A percentile compares a stretch with the other conserved stretches of the same genome.
These are phyloP conservation scores for Guillardia theta DNA, from an alignment of 78 protist genomes.

Conservation along the genomic window DNA sequence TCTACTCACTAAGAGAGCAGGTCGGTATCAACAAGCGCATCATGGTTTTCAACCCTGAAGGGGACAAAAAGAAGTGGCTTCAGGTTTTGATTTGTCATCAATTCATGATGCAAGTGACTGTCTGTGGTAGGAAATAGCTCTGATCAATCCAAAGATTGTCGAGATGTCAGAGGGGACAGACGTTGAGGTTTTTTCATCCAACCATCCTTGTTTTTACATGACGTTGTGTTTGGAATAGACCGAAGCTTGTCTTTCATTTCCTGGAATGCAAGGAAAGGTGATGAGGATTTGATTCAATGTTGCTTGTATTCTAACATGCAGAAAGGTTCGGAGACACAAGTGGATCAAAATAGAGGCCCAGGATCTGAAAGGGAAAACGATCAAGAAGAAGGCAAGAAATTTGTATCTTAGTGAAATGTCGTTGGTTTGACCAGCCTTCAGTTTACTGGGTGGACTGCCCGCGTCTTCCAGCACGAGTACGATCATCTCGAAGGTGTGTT, in stretches of 20 bases:
- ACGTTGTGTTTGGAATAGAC: neutral
- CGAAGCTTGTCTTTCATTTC: slow-evolving; percentile 47
- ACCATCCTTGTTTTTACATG: neutral
- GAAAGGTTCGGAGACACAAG: neutral
- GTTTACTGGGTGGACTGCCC: slow-evolving; percentile 35
- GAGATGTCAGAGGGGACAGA: neutral
- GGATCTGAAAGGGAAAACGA: neutral
- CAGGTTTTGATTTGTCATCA: neutral
- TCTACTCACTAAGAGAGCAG: neutral
- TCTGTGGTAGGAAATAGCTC: neutral
- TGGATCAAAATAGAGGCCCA: slow-evolving; percentile 34
- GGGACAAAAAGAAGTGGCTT: neutral
- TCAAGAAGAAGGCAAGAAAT: neutral
- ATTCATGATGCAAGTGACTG: neutral
- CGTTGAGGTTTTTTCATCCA: neutral
- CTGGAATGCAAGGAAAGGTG: neutral
- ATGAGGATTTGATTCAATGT: too few species aligned
- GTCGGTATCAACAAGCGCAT: neutral
- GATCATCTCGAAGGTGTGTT: slow-evolving; percentile 45
- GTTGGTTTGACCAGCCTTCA: neutral
- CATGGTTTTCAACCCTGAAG: slow-evolving; percentile 22
- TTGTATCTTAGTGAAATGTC: neutral
- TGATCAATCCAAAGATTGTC: neutral
- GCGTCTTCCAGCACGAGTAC: slow-evolving; percentile 54
- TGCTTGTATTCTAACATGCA: too few species aligned